These are phyloP conservation scores for Platanthera zijinensis DNA, from an alignment of 106 monocot genomes.

Conservation along the genomic window DNA sequence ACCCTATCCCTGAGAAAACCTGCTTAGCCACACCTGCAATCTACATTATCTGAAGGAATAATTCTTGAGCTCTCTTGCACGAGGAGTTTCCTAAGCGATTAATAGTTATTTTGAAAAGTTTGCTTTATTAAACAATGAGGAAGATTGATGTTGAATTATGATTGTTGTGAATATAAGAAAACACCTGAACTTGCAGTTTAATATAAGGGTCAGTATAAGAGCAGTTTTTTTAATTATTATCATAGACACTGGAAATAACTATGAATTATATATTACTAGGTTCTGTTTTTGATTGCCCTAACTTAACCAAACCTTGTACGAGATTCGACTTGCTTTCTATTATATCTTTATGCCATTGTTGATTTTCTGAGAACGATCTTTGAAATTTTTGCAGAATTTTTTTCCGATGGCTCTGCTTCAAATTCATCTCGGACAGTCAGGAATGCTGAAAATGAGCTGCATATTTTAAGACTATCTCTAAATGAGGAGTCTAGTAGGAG, in stretches of 20 bases:
- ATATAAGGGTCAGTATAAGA: not conserved
- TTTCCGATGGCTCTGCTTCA: constrained; percentile 40
- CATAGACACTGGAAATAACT: not conserved
- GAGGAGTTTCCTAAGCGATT: not conserved
- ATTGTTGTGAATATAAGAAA: not conserved
- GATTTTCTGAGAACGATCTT: not conserved
- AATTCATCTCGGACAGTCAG: constrained; percentile 18
- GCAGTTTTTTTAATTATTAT: not conserved
- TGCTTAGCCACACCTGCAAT: no score
- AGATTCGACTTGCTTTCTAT: not conserved
- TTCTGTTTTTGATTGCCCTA: not conserved
- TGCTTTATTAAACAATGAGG: not conserved
- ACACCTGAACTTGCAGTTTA: not conserved
- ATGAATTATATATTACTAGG: not conserved
- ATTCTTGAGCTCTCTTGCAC: no score
- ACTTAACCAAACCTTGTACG: not conserved
- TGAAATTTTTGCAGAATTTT: constrained; percentile 39
- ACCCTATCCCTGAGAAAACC: no score
- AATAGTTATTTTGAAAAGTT: not conserved
- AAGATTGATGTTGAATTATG: not conserved
- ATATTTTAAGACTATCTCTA: constrained; percentile 19
- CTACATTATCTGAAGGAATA: no score
- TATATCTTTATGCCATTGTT: not conserved
- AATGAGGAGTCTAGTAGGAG: constrained; percentile 25
- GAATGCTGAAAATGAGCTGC: constrained; percentile 28